Evolutionary conservation across 108 stramenopile genomes (phyloP).

Genomic region (Nannochloropsis gaditana): DNA sequence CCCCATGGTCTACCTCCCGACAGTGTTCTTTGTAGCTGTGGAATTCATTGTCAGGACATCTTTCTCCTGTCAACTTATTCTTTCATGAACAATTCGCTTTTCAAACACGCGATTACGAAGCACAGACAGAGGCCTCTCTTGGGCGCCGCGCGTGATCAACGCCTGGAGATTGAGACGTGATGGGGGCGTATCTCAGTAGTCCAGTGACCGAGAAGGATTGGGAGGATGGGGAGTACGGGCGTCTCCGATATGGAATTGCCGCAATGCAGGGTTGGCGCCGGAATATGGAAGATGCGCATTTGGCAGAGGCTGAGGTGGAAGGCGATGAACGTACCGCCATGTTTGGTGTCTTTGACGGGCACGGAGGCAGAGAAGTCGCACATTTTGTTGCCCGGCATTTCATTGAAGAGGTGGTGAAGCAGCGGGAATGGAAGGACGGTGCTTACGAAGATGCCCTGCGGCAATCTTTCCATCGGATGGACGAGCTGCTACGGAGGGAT

Average conservation of each 20-base stretch:
- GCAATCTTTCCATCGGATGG: conserved; percentile 52
- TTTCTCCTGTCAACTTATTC: too few species aligned
- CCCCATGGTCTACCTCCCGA: too few species aligned
- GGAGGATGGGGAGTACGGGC: neutral
- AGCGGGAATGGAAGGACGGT: conserved; percentile 38
- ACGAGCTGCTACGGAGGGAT: conserved; percentile 37
- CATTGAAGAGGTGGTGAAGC: conserved; percentile 52
- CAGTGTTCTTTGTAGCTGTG: too few species aligned
- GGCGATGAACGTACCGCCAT: neutral
- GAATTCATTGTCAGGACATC: too few species aligned
- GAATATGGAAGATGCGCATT: conserved; percentile 94
- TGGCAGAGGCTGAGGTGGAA: conserved; percentile 65
- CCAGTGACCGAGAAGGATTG: neutral
- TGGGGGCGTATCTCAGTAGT: conserved; percentile 5
- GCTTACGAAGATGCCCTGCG: conserved; percentile 38
- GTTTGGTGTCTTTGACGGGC: conserved; percentile 89
- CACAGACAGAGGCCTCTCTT: too few species aligned
- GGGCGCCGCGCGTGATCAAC: too few species aligned
- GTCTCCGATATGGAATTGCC: neutral
- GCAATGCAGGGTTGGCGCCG: conserved; percentile 78
- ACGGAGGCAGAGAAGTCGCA: conserved; percentile 75
- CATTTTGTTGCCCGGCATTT: conserved; percentile 71
- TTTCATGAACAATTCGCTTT: too few species aligned
- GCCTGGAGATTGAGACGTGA: neutral
- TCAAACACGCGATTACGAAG: too few species aligned